Base-by-base conservation (phyloP, 2,329 filamentous ascomycete genomes). In the Beauveria pseudobassiana region DNA sequence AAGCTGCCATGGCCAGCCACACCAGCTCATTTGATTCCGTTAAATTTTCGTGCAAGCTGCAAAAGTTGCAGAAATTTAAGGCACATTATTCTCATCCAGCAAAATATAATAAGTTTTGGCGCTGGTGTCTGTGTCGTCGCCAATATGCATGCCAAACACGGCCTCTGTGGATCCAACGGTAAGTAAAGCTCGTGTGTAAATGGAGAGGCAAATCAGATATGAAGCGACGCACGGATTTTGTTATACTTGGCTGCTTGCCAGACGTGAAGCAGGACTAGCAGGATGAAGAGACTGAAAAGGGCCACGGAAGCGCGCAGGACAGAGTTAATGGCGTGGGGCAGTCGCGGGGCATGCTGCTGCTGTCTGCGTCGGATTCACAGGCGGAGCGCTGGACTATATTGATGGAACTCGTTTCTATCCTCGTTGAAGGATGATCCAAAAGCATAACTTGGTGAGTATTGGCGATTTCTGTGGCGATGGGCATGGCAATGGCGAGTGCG, bases 231-330 rank as follows among this genome's bases (percentile, higher is more conserved):
- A 59, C 61, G 42, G 18, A 63, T 46, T 51, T 28, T 63, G 45
- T 54, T 50, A 10, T 54, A 60, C 20, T 24, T 51, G 14, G 56
- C 56, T 2, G 50, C 61, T 43, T 63, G 61, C 42, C 55, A 55
- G 48, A 63, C 26, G 16, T 63, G 61, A 8, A 63, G 5, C 7
- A 55, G 28, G 28, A 62, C 28, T 2, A 62, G n/a, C 12, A 62
- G 34, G 22, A 20, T 14, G 46, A 62, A 62, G 7, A 62, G 48
- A 20, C 49, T 38, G 18, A 49, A 49, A n/a, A 62, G 20, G 9
- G 61, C 61, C 9, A 59, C 26, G 43, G 16, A 16, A 7, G 61
- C 61, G 40, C 61, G 49, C 16, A 56, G 30, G 9, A 24, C 18
- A 8, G 59, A 50, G 42, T 61, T 20, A 34, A 56, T 34, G 30